A percentile compares a stretch with the other conserved stretches of the same genome.
These are phyloP conservation scores for Termitomyces sp. DNA, from an alignment of 768 basidiomycete genomes.

Conservation along the genomic window DNA sequence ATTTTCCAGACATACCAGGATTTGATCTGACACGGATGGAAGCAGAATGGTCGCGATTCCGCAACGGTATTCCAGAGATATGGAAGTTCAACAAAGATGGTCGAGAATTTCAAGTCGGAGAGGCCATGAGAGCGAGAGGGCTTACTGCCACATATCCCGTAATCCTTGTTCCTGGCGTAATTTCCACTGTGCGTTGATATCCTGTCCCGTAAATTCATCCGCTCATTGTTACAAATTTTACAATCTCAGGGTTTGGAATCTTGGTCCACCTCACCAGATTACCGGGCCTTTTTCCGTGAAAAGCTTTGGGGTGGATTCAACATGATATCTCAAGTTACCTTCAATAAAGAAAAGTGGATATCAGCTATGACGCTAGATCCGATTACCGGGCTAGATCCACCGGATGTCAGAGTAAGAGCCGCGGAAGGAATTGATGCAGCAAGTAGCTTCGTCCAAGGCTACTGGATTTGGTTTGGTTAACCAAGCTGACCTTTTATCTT, in stretches of 20 bases:
- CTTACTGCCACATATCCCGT: slow-evolving; percentile 71
- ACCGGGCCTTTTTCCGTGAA: slow-evolving; percentile 88
- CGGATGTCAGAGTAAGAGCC: slow-evolving; percentile 79
- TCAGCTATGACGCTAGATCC: slow-evolving; percentile 87
- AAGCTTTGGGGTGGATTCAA: slow-evolving; percentile 75
- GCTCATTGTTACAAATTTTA: neutral
- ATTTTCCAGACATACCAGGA: slow-evolving; percentile 54
- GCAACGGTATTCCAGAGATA: slow-evolving; percentile 66
- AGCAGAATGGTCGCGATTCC: slow-evolving; percentile 62
- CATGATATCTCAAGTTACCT: slow-evolving; percentile 78
- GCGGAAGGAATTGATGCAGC: slow-evolving; percentile 92
- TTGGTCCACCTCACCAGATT: slow-evolving; percentile 86
- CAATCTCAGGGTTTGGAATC: slow-evolving; percentile 69
- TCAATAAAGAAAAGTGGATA: slow-evolving; percentile 88
- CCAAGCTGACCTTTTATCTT: neutral
- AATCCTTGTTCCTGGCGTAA: slow-evolving; percentile 83
- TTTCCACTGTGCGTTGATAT: slow-evolving; percentile 62
- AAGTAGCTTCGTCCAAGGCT: slow-evolving; percentile 80
- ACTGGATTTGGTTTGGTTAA: slow-evolving; percentile 81
- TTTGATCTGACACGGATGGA: slow-evolving; percentile 67
- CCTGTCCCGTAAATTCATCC: neutral
- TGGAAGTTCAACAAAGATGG: slow-evolving; percentile 82
- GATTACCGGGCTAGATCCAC: slow-evolving; percentile 85
- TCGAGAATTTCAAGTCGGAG: slow-evolving; percentile 75
- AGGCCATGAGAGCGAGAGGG: slow-evolving; percentile 56